Evolutionary conservation across 257 asterid species (phyloP).

Genomic region (Solanum tarapatanum): DNA sequence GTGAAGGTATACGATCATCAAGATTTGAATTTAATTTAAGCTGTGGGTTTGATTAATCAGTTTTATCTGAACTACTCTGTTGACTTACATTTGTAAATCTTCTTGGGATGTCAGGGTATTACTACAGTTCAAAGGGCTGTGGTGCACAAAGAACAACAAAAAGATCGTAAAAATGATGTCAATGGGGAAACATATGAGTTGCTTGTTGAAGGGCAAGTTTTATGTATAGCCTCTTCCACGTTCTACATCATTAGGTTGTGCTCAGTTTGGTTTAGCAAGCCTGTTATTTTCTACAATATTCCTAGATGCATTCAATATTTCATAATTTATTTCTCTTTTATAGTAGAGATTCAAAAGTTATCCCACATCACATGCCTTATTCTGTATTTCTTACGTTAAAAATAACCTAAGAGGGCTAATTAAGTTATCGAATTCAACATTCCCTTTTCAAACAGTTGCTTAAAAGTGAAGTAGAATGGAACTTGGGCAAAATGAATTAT

Average conservation of each 20-base stretch:
- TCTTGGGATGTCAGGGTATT: slow-evolving; percentile 50
- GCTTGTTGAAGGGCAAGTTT: slow-evolving; percentile 81
- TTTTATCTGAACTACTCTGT: neutral
- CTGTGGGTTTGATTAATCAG: neutral
- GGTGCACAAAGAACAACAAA: slow-evolving; percentile 35
- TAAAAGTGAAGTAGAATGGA: neutral
- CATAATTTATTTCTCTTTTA: neutral
- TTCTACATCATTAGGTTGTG: neutral
- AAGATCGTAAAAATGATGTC: neutral
- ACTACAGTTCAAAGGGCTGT: slow-evolving; percentile 68
- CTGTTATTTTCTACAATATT: neutral
- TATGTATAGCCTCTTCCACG: neutral
- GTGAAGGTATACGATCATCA: slow-evolving; percentile 47
- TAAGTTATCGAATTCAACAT: neutral
- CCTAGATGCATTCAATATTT: neutral
- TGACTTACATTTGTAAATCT: neutral
- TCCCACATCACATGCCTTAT: neutral
- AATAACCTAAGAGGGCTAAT: neutral
- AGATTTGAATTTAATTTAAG: neutral
- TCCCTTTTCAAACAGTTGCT: neutral
- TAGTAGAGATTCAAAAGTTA: neutral
- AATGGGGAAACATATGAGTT: slow-evolving; percentile 32
- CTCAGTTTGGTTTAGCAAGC: neutral
- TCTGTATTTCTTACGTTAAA: neutral
- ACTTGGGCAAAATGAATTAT: neutral